Evolutionary conservation across 2,329 filamentous ascomycete genomes (phyloP).

Genomic region (Talaromyces sp.): DNA sequence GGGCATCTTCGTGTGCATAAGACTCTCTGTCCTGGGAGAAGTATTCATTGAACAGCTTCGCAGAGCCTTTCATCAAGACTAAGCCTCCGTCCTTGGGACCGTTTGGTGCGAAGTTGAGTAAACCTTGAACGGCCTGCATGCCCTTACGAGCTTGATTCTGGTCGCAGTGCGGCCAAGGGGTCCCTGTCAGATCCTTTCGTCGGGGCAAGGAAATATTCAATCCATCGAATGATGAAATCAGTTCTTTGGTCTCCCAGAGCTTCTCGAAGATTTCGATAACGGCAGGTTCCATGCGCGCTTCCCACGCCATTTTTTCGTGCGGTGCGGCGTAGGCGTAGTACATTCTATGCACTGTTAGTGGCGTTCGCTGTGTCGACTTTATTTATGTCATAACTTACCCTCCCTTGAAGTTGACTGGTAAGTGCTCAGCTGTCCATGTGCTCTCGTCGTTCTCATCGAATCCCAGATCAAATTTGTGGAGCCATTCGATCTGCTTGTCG

Average conservation of each 20-base stretch:
- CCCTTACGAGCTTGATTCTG: constrained; percentile 40
- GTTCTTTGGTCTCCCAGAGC: constrained; percentile 33
- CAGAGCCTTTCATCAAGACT: constrained; percentile 42
- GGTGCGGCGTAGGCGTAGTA: constrained; percentile 16
- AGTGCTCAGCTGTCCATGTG: constrained; percentile 45
- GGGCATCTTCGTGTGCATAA: constrained; percentile 22
- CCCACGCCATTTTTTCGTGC: constrained; percentile 31
- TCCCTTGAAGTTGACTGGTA: constrained; percentile 45
- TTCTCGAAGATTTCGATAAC: constrained; percentile 40
- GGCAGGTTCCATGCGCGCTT: constrained; percentile 30
- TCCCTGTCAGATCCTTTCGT: constrained; percentile 29
- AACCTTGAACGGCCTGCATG: constrained; percentile 37
- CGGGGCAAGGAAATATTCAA: constrained; percentile 25
- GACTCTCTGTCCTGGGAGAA: constrained; percentile 33
- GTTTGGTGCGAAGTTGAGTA: constrained; percentile 44
- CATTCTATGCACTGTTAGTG: neutral
- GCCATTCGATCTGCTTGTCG: constrained; percentile 42
- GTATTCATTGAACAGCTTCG: constrained; percentile 42
- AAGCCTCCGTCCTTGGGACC: constrained; percentile 46
- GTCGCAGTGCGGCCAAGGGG: constrained; percentile 45
- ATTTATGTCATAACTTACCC: constrained; percentile 31
- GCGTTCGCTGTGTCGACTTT: neutral
- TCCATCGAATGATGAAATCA: constrained; percentile 22
- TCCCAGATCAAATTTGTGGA: constrained; percentile 41
- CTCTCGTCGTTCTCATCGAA: constrained; percentile 39